A percentile compares a stretch with the other conserved stretches of the same genome.
Conservation (phyloP, 768 basidiomycete genomes). For the Pleurotus salmoneostramineus region DNA sequence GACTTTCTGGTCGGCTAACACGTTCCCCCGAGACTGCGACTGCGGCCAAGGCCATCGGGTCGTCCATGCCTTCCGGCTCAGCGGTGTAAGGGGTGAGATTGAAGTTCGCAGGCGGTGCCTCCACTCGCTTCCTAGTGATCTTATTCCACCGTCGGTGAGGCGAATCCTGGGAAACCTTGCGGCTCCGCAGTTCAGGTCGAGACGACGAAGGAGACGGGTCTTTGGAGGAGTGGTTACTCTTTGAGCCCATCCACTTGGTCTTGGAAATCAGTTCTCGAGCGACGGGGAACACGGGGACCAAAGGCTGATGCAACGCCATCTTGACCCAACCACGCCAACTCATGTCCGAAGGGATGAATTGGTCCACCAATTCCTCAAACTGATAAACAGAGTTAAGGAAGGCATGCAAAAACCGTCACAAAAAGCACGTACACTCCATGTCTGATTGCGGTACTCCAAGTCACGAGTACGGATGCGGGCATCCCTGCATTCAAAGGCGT, state of each 20-base stretch:
- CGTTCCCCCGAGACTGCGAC: background rate
- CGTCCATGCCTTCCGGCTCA: constrained; percentile 11
- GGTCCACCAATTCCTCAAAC: constrained; percentile 78
- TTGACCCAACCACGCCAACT: constrained; percentile 82
- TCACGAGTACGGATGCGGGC: constrained; percentile 77
- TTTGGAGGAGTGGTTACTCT: constrained; percentile 22
- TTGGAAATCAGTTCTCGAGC: constrained; percentile 76
- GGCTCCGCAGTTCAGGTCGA: background rate
- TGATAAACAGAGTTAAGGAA: constrained; percentile 21
- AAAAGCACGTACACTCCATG: constrained; percentile 63
- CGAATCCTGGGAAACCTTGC: constrained; percentile 9
- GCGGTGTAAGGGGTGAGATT: constrained; percentile 8
- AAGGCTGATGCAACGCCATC: constrained; percentile 77
- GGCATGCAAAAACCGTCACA: background rate
- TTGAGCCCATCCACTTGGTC: constrained; percentile 62
- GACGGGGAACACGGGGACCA: constrained; percentile 74
- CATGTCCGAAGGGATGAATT: constrained; percentile 75
- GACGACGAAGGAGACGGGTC: background rate
- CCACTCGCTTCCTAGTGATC: constrained; percentile 11
- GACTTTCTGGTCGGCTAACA: background rate
- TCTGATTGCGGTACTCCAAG: constrained; percentile 79
- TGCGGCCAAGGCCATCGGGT: background rate
- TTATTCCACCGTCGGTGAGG: constrained; percentile 13
- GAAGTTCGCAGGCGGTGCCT: constrained; percentile 4
- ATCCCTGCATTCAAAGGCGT: constrained; percentile 80